Base-by-base conservation (phyloP, 176 grass and related monocot genomes). In the Oryza officinalis region DNA sequence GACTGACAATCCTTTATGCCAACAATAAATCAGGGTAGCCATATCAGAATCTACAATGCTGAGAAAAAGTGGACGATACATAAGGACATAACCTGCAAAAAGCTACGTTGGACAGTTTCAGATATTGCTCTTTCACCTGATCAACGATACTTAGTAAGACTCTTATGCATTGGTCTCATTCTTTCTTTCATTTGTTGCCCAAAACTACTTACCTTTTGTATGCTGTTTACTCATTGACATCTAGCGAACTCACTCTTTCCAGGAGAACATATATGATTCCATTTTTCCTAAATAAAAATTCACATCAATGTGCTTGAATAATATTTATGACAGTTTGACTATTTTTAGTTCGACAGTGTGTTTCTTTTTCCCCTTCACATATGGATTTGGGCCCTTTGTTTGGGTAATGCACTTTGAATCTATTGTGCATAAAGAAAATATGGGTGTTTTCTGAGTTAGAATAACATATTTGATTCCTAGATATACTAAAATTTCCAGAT, bases 51-150 rank as follows among this genome's bases (percentile, higher is more conserved):
- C 72, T 95, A 91, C 28, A 78, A 92, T 54, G 90, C 88, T 43
- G 86, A 90, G n/a, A 85, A 87, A 4, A 69, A 65, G n/a, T 95
- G 90, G 93, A 88, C 87, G 65, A 78, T 94, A 67, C 69, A 84
- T 25, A 94, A 94, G 37, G 83, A 94, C 52, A 91, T 94, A 44
- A 91, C 69, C 82, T 89, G 88, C 75, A 81, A 38, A 79, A 83
- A 71, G 75, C 88, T 94, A 65, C 69, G 63, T 46, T 94, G 92
- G 92, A 94, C 92, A n/a, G 80, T 94, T 54, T 88, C 92, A 9
- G 92, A 94, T 75, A 88, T 87, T 26, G 74, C 86, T 63, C 79
- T 94, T 76, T 94, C 92, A 83, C 88, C 88, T 63, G 88, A 89
- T 81, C 86, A 83, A 44, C 82, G 27, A 40, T 88, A 81, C 67